A percentile compares a stretch with the other conserved stretches of the same genome.
Evolutionary conservation across 129 eudicot species (phyloP).

Genomic region (Glebionis coronaria): DNA sequence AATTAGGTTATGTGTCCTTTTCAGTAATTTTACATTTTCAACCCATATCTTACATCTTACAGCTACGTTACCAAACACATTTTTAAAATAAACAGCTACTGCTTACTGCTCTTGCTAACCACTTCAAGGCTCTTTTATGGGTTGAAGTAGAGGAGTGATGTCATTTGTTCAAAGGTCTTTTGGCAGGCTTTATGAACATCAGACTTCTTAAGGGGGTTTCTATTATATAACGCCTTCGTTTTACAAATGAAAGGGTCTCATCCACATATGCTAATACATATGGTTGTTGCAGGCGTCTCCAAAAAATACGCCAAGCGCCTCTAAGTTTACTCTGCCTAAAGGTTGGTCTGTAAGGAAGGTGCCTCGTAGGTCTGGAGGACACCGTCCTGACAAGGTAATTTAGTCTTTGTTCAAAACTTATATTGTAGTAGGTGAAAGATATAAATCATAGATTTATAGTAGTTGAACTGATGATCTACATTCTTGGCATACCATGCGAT

Average conservation of each 20-base stretch:
- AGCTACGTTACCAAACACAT: no score
- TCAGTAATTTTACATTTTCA: no score
- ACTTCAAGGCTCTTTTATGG: no score
- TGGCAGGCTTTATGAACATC: conserved; percentile 4
- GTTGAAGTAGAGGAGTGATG: no score
- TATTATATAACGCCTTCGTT: background rate
- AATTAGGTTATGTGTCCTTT: no score
- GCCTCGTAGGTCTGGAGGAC: conserved; percentile 42
- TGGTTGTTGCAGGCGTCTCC: conserved; percentile 30
- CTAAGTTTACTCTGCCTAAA: conserved; percentile 55
- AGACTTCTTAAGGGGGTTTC: background rate
- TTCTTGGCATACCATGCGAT: conserved; percentile 7
- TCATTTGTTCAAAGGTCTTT: conserved; percentile 11
- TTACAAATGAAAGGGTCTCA: conserved; percentile 2
- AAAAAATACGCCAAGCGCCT: conserved; percentile 16
- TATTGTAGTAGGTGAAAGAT: conserved; percentile 1
- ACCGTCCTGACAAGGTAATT: conserved; percentile 56
- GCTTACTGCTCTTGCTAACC: no score
- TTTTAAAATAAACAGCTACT: no score
- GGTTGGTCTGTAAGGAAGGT: conserved; percentile 81
- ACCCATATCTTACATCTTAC: no score
- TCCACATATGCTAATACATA: conserved; percentile 21
- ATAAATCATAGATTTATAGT: background rate
- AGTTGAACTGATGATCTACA: conserved; percentile 9
- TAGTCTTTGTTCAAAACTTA: background rate